A percentile compares a stretch with the other conserved stretches of the same genome.
phyloP scores from a whole-genome alignment of 495 filamentous ascomycete species.

The Penicillium herquei region DNA sequence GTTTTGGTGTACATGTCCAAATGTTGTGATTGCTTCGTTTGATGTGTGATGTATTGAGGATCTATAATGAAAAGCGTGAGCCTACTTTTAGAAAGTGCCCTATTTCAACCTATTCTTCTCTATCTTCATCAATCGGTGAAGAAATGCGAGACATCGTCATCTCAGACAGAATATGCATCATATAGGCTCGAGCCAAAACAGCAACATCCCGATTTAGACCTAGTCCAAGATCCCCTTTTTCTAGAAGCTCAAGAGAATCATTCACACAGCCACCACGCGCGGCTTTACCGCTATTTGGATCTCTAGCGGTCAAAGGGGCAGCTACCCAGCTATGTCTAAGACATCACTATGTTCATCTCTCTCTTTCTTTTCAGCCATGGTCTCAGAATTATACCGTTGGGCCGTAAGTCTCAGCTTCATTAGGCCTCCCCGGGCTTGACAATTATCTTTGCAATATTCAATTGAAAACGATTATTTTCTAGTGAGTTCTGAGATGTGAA shows the following conservation, averaged over 20 bases:
- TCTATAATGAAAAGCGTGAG: too few relatives aligned
- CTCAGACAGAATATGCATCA: background rate
- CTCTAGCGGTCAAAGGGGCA: constrained; percentile 1
- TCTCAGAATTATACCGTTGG: constrained; percentile 18
- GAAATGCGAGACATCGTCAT: background rate
- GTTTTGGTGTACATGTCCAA: too few relatives aligned
- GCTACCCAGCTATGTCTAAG: constrained; percentile 17
- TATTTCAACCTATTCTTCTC: too few relatives aligned
- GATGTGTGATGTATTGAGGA: too few relatives aligned
- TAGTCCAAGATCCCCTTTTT: constrained; percentile 15
- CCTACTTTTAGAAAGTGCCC: too few relatives aligned
- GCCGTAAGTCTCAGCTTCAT: constrained; percentile 1
- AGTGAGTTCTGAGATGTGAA: too few relatives aligned
- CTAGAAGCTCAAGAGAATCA: constrained; percentile 15
- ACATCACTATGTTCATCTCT: constrained; percentile 20
- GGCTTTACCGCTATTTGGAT: constrained; percentile 24
- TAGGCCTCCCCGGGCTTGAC: background rate
- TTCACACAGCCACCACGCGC: constrained; percentile 11
- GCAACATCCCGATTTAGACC: constrained; percentile 20
- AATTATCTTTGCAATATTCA: background rate
- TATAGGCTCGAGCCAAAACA: constrained; percentile 13
- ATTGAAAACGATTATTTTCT: background rate
- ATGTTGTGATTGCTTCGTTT: too few relatives aligned
- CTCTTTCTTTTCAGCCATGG: constrained; percentile 7
- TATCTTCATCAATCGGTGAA: too few relatives aligned